phyloP scores from a whole-genome alignment of 177 flowering plant genomes.

The Vitis hybrid region DNA sequence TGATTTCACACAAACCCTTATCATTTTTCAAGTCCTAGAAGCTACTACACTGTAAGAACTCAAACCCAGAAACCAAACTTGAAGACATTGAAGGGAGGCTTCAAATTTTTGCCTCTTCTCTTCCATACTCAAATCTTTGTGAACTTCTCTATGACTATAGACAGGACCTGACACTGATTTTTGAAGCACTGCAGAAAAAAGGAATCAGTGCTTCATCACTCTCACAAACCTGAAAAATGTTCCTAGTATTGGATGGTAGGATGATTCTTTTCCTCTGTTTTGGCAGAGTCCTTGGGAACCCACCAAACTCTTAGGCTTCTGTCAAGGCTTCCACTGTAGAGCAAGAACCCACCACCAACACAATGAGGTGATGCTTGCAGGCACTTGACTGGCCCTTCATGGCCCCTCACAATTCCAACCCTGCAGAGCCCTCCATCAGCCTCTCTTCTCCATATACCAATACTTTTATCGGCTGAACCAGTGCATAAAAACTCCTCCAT shows the following conservation, averaged over 20 bases:
- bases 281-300: constrained; percentile 53
- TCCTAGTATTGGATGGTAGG: constrained; percentile 8
- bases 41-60: background rate
- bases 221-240: background rate
- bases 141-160: background rate
- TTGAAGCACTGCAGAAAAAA: constrained; percentile 30
- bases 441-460: constrained; percentile 77
- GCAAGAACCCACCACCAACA: constrained; percentile 84
- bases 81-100: constrained; percentile 4
- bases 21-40: background rate
- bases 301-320: constrained; percentile 93
- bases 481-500: constrained; percentile 67
- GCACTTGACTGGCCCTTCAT: constrained; percentile 92
- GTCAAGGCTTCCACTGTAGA: constrained; percentile 94
- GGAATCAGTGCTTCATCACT: constrained; percentile 23
- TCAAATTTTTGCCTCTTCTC: background rate
- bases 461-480: constrained; percentile 90
- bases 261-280: constrained; percentile 16
- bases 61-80: background rate
- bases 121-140: background rate
- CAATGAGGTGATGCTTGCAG: constrained; percentile 63
- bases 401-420: constrained; percentile 63
- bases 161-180: background rate
- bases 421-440: constrained; percentile 38
- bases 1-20: background rate